A percentile compares a stretch with the other conserved stretches of the same genome.
Evolutionary conservation across 2,329 filamentous ascomycete genomes (phyloP).

Genomic region (Pseudogymnoascus sp.): DNA sequence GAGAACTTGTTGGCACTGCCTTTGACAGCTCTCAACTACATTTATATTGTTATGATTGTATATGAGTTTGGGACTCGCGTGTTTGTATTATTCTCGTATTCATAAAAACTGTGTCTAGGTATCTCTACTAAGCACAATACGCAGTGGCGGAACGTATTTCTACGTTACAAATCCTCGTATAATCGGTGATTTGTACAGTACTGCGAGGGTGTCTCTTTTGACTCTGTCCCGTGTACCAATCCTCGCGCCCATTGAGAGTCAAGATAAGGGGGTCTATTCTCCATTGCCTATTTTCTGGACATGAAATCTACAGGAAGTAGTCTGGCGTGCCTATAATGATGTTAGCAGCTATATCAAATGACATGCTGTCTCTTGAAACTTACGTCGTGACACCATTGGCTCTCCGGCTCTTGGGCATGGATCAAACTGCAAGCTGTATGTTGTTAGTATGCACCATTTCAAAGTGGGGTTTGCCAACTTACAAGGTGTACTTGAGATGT

Average conservation of each 20-base stretch:
- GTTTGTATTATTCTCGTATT: constrained; percentile 10
- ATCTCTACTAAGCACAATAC: constrained; percentile 9
- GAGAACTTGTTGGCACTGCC: background rate
- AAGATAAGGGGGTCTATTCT: constrained; percentile 3
- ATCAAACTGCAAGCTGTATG: constrained; percentile 90
- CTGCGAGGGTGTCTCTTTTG: background rate
- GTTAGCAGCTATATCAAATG: constrained; percentile 2
- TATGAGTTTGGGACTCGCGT: background rate
- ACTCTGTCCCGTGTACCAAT: background rate
- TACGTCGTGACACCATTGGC: constrained; percentile 94
- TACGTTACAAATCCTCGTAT: constrained; percentile 6
- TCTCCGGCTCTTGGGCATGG: constrained; percentile 95
- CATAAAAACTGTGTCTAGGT: constrained; percentile 10
- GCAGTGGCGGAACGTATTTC: background rate
- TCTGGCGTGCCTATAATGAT: constrained; percentile 66
- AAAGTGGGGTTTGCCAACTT: constrained; percentile 38
- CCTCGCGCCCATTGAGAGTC: background rate
- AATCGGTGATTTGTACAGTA: background rate
- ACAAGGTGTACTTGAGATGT: constrained; percentile 99
- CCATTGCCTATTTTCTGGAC: constrained; percentile 9
- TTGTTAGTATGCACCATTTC: constrained; percentile 22
- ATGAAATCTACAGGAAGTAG: constrained; percentile 78
- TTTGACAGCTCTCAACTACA: background rate
- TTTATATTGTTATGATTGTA: background rate
- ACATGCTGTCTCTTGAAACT: constrained; percentile 25